Evolutionary conservation across 345 rosid species (phyloP).

Genomic region (Laguncularia racemosa): DNA sequence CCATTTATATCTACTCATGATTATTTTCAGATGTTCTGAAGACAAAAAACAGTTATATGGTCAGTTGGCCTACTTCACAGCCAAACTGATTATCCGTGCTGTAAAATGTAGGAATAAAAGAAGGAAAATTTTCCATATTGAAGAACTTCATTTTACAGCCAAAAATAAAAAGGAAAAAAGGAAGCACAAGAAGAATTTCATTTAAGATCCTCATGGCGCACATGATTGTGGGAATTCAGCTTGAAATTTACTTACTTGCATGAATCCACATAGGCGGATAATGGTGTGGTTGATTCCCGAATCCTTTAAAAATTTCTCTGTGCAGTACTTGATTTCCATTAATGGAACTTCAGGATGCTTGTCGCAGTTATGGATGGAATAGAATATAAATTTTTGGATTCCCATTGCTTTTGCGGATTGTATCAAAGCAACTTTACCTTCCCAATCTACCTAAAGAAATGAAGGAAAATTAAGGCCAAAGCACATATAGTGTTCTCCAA

Average conservation of each 20-base stretch:
- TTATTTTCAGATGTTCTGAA: no score
- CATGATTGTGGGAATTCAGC: not conserved
- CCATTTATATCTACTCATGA: no score
- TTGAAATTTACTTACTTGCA: conserved; percentile 55
- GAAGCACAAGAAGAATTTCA: no score
- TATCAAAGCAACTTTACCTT: conserved; percentile 95
- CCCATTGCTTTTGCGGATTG: conserved; percentile 99
- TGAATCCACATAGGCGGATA: conserved; percentile 85
- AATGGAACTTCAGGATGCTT: conserved; percentile 97
- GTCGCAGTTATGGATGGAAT: conserved; percentile 94
- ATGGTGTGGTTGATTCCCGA: conserved; percentile 60
- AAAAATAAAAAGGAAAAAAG: no score
- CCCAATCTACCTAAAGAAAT: conserved; percentile 98
- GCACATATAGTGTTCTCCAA: not conserved
- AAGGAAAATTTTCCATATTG: no score
- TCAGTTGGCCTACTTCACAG: no score
- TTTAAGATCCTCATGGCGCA: no score
- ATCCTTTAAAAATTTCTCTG: conserved; percentile 78
- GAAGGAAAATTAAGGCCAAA: conserved; percentile 6
- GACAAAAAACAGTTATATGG: no score
- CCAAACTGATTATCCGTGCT: no score
- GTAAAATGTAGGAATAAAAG: no score
- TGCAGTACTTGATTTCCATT: conserved; percentile 96
- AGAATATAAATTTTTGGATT: conserved; percentile 84
- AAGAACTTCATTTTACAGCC: no score